These are phyloP conservation scores for Backusella sp. DNA, from an alignment of 192 early-diverging fungal species.

Conservation along the genomic window DNA sequence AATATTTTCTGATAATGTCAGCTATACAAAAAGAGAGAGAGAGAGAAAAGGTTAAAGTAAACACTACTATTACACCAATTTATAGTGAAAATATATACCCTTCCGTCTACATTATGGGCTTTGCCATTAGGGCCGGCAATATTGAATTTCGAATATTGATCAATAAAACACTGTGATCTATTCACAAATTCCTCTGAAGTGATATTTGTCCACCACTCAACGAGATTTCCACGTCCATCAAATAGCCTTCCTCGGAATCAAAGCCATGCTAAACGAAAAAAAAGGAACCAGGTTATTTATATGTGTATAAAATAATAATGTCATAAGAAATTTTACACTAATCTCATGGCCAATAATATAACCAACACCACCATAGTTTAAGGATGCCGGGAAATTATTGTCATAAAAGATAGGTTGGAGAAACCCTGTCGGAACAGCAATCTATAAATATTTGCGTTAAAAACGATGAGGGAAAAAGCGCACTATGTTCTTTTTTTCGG, in stretches of 20 bases:
- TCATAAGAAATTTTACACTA: conserved; percentile 12
- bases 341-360: conserved; percentile 73
- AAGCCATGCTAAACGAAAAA: conserved; percentile 54
- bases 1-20: conserved; percentile 61
- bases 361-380: conserved; percentile 71
- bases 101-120: conserved; percentile 48
- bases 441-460: too few species aligned
- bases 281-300: too few species aligned
- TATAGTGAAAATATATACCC: conserved; percentile 5
- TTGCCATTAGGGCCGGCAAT: conserved; percentile 42
- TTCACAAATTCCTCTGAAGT: conserved; percentile 41
- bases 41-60: neutral
- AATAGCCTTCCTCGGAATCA: conserved; percentile 55
- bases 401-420: conserved; percentile 60
- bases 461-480: too few species aligned
- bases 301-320: too few species aligned
- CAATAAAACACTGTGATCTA: conserved; percentile 59
- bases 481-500: too few species aligned
- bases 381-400: conserved; percentile 43
- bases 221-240: conserved; percentile 49
- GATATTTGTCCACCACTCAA: conserved; percentile 41
- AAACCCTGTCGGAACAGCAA: too few species aligned
- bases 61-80: too few species aligned
- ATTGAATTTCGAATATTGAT: conserved; percentile 60
- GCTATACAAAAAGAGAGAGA: conserved; percentile 11